Base-by-base conservation (phyloP, 2,329 filamentous ascomycete species). In the Ophiostoma piceae region DNA sequence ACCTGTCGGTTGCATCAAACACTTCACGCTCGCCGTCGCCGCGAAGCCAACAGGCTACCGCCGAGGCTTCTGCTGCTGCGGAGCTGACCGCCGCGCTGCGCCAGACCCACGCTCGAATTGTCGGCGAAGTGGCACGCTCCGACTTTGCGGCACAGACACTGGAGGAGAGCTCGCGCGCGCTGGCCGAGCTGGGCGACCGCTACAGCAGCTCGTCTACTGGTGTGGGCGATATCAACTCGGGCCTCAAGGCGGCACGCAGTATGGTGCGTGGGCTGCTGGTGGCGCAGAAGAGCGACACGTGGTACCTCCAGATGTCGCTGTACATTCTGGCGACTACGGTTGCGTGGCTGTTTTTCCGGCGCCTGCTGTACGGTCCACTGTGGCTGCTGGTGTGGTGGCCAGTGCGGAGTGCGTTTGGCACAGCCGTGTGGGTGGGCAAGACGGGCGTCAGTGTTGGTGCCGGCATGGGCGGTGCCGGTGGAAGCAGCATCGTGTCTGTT, bases 201-300 rank as follows among this genome's bases (percentile, higher is more conserved):
- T 99, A 99, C 80, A 88, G 84, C 26, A 88, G 88, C 67, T 86
- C 98, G 5, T 87, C 86, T 16, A 19, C 60, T 8, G 88, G 85
- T 68, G 90, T 98, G 79, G 88, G 84, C 35, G 88, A 88, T 68
- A 86, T 98, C 7, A 92, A 94, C 75, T 86, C 87, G 14, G 85
- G 97, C 76, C 84, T 99, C 51, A 84, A 86, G 2, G 90, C 87
- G 70, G 94, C 91, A 65, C 86, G 87, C 73, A 89, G 88, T 69
- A 82, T 99, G 22, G 86, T 97, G 8, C 87, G 88, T 7, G 92
- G 92, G 22, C 82, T 99, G 65, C 81, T 98, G 66, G 87, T 88
- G 72, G 95, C 92, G 73, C 92, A 96, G 77, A 99, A 99, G 84
- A 95, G 90, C 74, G 95, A 99, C 77, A 97, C 94, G 2, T 99